Percentiles rank a stretch among this genome's conserved stretches.
phyloP scores from a whole-genome alignment of 305 asterid genomes.

The Fraxinus nigra region DNA sequence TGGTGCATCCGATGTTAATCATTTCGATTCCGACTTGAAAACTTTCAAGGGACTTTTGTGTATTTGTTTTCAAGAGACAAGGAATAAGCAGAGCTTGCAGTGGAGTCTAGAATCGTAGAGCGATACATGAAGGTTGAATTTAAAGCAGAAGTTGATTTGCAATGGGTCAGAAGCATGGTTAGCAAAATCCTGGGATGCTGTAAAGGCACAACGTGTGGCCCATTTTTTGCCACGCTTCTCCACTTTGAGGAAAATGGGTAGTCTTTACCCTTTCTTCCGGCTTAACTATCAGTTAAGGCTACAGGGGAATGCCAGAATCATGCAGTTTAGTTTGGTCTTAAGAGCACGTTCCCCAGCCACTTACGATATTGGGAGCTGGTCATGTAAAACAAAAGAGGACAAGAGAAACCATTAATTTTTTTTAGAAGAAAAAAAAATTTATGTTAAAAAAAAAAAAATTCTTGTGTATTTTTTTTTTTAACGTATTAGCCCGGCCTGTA shows the following conservation, averaged over 20 bases:
- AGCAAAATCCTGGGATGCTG: slow-evolving; percentile 34
- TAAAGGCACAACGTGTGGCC: slow-evolving; percentile 49
- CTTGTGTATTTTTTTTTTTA: no score
- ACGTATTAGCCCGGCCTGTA: no score
- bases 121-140: slow-evolving; percentile 28
- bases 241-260: slow-evolving; percentile 58
- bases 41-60: slow-evolving; percentile 39
- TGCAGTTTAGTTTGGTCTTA: slow-evolving; percentile 25
- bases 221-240: slow-evolving; percentile 61
- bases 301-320: slow-evolving; percentile 25
- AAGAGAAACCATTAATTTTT: no score
- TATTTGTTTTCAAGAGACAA: slow-evolving; percentile 14
- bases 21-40: slow-evolving; percentile 40
- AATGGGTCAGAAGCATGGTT: slow-evolving; percentile 47
- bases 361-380: slow-evolving; percentile 15
- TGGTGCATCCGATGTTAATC: slow-evolving; percentile 59
- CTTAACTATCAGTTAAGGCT: slow-evolving; percentile 39
- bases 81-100: slow-evolving; percentile 31
- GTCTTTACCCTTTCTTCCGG: slow-evolving; percentile 47
- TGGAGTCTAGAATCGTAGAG: slow-evolving; percentile 28
- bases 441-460: no score
- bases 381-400: slow-evolving; percentile 27
- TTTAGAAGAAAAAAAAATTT: no score
- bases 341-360: slow-evolving; percentile 25
- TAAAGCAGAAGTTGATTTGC: slow-evolving; percentile 35